These are phyloP conservation scores for Podospora sp. DNA, from an alignment of 495 filamentous ascomycete genomes.

Conservation along the genomic window DNA sequence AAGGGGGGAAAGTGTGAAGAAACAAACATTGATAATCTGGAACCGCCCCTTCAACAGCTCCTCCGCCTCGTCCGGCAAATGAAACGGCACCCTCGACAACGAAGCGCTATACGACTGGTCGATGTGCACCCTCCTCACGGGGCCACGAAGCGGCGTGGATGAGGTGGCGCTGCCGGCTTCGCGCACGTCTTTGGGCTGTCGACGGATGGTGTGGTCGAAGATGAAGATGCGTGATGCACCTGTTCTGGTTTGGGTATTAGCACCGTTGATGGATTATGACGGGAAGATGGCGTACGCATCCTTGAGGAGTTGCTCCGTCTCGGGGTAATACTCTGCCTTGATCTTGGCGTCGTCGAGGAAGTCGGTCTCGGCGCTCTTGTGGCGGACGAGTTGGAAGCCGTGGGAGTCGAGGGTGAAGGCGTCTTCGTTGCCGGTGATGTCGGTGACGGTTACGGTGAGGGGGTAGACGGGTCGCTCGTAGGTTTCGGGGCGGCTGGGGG, in stretches of 20 bases:
- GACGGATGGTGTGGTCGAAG: slow-evolving; percentile 65
- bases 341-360: slow-evolving; percentile 74
- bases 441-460: slow-evolving; percentile 35
- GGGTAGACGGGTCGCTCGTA: slow-evolving; percentile 47
- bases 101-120: slow-evolving; percentile 69
- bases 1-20: too few species aligned
- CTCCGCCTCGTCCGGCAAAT: slow-evolving; percentile 65
- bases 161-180: background rate
- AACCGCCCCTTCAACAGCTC: slow-evolving; percentile 64
- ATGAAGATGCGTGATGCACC: slow-evolving; percentile 68
- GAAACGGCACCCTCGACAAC: slow-evolving; percentile 57
- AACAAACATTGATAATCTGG: slow-evolving; percentile 69
- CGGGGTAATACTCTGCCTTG: slow-evolving; percentile 65
- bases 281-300: slow-evolving; percentile 53
- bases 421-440: slow-evolving; percentile 42
- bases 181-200: slow-evolving; percentile 36
- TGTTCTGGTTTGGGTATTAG: slow-evolving; percentile 49
- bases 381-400: slow-evolving; percentile 45
- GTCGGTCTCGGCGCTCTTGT: slow-evolving; percentile 54
- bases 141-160: slow-evolving; percentile 50
- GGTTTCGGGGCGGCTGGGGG: slow-evolving; percentile 43
- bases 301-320: slow-evolving; percentile 66
- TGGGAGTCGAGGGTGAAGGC: slow-evolving; percentile 47
- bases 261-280: background rate
- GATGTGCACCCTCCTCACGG: slow-evolving; percentile 70